Base-by-base conservation (phyloP, 1,139 yeast species). In the Torulaspora pretoriensis region DNA sequence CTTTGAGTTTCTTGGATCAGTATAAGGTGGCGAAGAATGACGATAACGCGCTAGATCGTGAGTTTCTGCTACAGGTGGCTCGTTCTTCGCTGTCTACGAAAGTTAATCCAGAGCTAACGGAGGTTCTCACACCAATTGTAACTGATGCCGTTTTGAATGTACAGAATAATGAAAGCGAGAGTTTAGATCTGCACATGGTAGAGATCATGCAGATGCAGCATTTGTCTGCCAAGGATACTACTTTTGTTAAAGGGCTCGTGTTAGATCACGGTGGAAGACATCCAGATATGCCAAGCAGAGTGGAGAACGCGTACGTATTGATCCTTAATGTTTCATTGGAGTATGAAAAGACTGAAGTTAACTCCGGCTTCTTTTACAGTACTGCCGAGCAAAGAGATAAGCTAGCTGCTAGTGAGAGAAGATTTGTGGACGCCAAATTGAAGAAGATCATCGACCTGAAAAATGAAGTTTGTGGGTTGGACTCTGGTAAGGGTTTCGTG, bases 151-250 rank as follows among this genome's bases (percentile, higher is more conserved):
- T 92, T 7, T 73, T 90, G 51, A 77, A 85, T 41, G 94, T 92
- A 24, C 73, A 78, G 54, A 65, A 70, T 34, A 72, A 71, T 35
- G 79, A 77, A 13, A 71, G 72, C 27, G 71, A 72, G 48, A 71
- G 75, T 42, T 71, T 89, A 49, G 99, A 94, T 66, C 73, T 94
- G 58, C 97, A 92, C 68, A 94, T 94, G 99, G 83, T 94, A 57
- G 99, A 94, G 70, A 85, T 92, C 60, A 92, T 92, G 92, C 83
- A 95, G 56, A 94, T 94, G 97, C 97, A 92, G 75, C 94, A 86
- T 61, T 85, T 90, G 53, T 76, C 83, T 36, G 87, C 94, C 37
- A 78, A 80, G 51, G 95, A 90, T 48, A 90, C 98, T 16, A 77
- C 78, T 58, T 78, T 94, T 53, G 74, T 94, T 53, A 81, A 78